phyloP scores from a whole-genome alignment of 2,329 filamentous ascomycete genomes.

The Neonectria hederae region DNA sequence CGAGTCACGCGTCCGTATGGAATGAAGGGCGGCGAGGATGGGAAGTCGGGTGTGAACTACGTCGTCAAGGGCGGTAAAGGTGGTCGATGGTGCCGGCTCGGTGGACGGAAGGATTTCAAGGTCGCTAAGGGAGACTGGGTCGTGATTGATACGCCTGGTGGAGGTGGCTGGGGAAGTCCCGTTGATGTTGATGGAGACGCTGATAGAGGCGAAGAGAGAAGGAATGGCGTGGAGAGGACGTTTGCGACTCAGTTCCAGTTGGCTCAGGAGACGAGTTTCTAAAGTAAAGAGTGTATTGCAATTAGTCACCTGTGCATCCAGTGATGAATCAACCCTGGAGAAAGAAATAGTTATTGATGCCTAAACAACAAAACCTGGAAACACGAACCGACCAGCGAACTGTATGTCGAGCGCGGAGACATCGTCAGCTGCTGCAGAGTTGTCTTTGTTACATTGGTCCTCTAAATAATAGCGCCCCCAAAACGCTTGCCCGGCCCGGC shows the following conservation, averaged over 20 bases:
- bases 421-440: no score
- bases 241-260: slow-evolving; percentile 7
- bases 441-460: no score
- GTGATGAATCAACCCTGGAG: no score
- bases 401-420: no score
- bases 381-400: no score
- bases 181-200: not conserved
- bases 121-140: slow-evolving; percentile 10
- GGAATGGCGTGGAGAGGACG: slow-evolving; percentile 2
- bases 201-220: not conserved
- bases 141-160: slow-evolving; percentile 18
- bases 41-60: slow-evolving; percentile 12
- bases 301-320: no score
- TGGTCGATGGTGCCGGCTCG: slow-evolving; percentile 7
- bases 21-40: slow-evolving; percentile 19
- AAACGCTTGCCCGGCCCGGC: no score
- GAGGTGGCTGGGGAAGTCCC: slow-evolving; percentile 14
- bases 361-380: no score
- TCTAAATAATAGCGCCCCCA: no score
- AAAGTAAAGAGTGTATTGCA: not conserved
- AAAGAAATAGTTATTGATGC: no score
- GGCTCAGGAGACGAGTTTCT: slow-evolving; percentile 5
- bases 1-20: slow-evolving; percentile 13
- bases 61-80: not conserved
- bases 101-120: slow-evolving; percentile 13